Evolutionary conservation across 2,329 filamentous ascomycete genomes (phyloP), one percentile per base, ranked within the genome.

Genomic region (Fusarium guadeloupense): DNA sequence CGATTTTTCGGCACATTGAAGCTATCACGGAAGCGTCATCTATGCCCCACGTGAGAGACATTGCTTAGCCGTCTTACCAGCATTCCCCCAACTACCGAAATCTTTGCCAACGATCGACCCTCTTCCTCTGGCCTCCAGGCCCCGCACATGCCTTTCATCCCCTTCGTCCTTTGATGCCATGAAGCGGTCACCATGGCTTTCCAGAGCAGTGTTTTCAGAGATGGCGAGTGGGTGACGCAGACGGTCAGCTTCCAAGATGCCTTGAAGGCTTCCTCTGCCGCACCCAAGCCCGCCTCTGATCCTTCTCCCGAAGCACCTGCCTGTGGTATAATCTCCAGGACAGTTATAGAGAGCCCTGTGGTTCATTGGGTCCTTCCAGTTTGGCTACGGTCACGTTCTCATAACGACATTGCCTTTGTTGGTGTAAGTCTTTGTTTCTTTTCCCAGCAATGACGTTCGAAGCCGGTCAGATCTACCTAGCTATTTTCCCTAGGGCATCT

Each of bases 351-450:
- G 47, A 96, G 91, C 61, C 90, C 93, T 2, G 80, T 90, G 30
- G 83, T 89, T 51, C 89, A 89, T 70, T 90, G 85, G 80, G 89
- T 97, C 37, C 78, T 97, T 13, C 91, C 93, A 12, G 91, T 89
- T n/a, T 86, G 89, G 56, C 80, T 98, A 55, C 85, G 93, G 54
- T 88, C 88, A 50, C 80, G 82, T 45, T 76, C 82, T 37, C 81
- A 87, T 57, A 93, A 95, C 66, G 93, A 98, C 77, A 86, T 97
- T 62, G 89, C 93, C 31, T 92, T 97, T 68, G 83, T 99, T 53
- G 91, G 93, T 48, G 88, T 90, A 81, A 76, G 86, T 82, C 25
- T 16, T 80, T 20, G 6, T 21, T 31, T 48, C 49, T 46, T 14
- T 25, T 54, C 21, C 25, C 19, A 4, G 14, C 31, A 26, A 28